These are phyloP conservation scores for Raphanus raphanistrum DNA, from an alignment of 345 rosid genomes.

Conservation along the genomic window DNA sequence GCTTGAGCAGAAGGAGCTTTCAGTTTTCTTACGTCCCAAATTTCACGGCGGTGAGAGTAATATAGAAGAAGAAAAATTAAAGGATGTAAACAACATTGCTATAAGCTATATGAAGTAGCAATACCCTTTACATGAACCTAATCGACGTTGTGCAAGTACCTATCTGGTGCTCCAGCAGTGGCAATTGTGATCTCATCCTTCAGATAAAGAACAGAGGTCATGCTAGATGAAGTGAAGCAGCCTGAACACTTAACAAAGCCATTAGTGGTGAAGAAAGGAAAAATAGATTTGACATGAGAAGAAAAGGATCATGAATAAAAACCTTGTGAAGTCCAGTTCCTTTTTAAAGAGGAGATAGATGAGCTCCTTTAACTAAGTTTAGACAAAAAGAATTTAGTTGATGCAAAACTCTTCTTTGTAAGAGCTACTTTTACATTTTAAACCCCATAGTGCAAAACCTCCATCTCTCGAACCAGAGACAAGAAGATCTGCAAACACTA, in stretches of 20 bases:
- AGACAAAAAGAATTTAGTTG: background rate
- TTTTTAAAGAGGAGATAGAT: conserved; percentile 66
- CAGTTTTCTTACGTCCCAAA: conserved; percentile 86
- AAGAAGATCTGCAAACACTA: background rate
- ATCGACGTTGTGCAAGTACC: conserved; percentile 46
- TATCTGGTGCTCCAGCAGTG: conserved; percentile 87
- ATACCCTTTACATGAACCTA: background rate
- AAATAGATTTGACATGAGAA: no score
- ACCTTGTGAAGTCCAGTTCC: conserved; percentile 72
- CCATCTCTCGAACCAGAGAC: background rate
- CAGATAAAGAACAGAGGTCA: conserved; percentile 87
- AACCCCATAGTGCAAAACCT: background rate
- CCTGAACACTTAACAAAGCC: conserved; percentile 43
- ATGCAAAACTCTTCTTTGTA: background rate
- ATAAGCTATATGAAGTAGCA: background rate
- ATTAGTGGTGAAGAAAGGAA: conserved; percentile 17
- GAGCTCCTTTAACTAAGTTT: conserved; percentile 63
- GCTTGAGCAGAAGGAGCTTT: conserved; percentile 61
- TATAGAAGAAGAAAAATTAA: background rate
- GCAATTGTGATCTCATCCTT: conserved; percentile 78
- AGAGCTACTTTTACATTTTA: background rate
- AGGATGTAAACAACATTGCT: conserved; percentile 5
- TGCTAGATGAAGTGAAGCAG: conserved; percentile 67
- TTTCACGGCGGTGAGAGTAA: conserved; percentile 58
- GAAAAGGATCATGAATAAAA: background rate